Conservation (phyloP, 257 asterid species). For the Orobanche coerulescens region DNA sequence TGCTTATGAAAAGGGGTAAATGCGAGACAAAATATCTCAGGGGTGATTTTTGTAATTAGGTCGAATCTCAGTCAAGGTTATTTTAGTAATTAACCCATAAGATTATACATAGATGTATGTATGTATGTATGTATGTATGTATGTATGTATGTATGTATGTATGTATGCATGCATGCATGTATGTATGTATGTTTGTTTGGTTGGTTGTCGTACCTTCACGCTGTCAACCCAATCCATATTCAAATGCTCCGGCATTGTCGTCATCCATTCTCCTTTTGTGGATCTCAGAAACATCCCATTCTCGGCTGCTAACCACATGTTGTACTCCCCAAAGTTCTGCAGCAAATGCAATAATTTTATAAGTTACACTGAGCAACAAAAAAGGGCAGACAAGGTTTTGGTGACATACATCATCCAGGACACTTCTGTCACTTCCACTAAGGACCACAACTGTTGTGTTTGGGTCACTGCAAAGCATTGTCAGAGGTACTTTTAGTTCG, state of each 20-base stretch:
- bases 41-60: too few species aligned
- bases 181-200: conserved; percentile 1
- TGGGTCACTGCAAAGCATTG: conserved; percentile 67
- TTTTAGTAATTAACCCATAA: too few species aligned
- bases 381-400: background rate
- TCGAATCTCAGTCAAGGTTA: too few species aligned
- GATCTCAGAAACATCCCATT: conserved; percentile 94
- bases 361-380: background rate
- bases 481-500: conserved; percentile 56
- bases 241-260: conserved; percentile 97
- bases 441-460: conserved; percentile 82
- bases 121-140: too few species aligned
- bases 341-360: conserved; percentile 33
- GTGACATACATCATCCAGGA: conserved; percentile 63
- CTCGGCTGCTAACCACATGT: conserved; percentile 98
- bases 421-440: conserved; percentile 79
- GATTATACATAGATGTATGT: too few species aligned
- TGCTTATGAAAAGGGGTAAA: too few species aligned
- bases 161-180: too few species aligned
- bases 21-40: too few species aligned
- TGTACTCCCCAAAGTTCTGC: conserved; percentile 81
- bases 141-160: too few species aligned
- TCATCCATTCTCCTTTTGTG: conserved; percentile 88
- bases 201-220: conserved; percentile 46
- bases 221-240: conserved; percentile 97